phyloP scores from a whole-genome alignment of 169 alveolate species.

The Condylostoma magnum region DNA sequence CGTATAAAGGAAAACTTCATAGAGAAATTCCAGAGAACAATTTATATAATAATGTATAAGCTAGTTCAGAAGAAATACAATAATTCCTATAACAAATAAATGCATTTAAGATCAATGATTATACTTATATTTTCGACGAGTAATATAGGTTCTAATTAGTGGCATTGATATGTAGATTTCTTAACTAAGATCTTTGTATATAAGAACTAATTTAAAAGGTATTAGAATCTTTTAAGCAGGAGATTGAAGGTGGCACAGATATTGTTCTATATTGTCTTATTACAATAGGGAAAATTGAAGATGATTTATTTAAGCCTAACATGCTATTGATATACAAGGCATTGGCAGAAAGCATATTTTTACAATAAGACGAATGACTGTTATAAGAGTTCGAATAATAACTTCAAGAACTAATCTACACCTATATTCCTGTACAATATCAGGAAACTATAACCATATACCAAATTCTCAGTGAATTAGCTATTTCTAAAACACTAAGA shows the following conservation, averaged over 20 bases:
- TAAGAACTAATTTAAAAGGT: too few species aligned
- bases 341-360: not conserved
- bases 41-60: constrained; percentile 20
- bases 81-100: constrained; percentile 10
- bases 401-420: not conserved
- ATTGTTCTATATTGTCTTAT: not conserved
- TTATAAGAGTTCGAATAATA: not conserved
- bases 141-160: not conserved
- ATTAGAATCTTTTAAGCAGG: too few species aligned
- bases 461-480: not conserved
- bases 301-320: not conserved
- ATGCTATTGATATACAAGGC: not conserved
- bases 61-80: constrained; percentile 4
- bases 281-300: not conserved
- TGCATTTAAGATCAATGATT: not conserved
- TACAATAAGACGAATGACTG: not conserved
- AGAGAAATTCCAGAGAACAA: too few species aligned
- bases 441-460: not conserved
- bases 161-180: too few species aligned
- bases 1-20: too few species aligned
- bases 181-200: too few species aligned
- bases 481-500: not conserved
- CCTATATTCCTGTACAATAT: not conserved
- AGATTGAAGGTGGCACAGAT: too few species aligned
- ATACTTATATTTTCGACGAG: constrained; percentile 8